phyloP scores from a whole-genome alignment of 2,329 filamentous ascomycete species.

The Nothophoma quercina region DNA sequence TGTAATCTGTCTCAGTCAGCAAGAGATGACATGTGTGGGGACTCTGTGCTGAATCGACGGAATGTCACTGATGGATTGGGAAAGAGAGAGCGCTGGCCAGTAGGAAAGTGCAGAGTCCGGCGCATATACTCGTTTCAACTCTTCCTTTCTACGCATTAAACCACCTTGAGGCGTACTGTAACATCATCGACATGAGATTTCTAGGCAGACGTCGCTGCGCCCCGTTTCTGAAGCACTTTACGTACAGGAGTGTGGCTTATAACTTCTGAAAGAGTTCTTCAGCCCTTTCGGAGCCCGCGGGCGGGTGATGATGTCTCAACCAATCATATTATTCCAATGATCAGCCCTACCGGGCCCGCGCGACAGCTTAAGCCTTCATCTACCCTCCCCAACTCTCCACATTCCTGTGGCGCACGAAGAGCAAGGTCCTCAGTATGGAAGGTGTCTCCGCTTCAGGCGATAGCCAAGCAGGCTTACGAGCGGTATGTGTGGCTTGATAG shows the following conservation, averaged over 20 bases:
- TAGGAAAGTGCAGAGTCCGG: too few relatives aligned
- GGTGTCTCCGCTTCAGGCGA: slow-evolving; percentile 7
- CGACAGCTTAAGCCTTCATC: slow-evolving; percentile 9
- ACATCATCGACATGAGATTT: background rate
- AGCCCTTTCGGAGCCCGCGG: slow-evolving; percentile 13
- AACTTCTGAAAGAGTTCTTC: background rate
- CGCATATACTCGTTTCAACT: too few relatives aligned
- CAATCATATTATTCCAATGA: background rate
- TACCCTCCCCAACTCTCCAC: background rate
- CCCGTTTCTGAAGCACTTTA: background rate
- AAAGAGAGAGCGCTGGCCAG: too few relatives aligned
- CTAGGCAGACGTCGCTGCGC: background rate
- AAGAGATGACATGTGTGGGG: too few relatives aligned
- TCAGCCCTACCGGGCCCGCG: slow-evolving; percentile 15
- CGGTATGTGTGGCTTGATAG: slow-evolving; percentile 10
- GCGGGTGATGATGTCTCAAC: background rate
- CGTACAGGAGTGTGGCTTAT: background rate
- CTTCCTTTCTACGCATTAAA: background rate
- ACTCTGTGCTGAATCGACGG: too few relatives aligned
- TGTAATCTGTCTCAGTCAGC: too few relatives aligned
- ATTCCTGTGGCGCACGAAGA: slow-evolving; percentile 6
- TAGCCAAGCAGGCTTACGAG: slow-evolving; percentile 10
- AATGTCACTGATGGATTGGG: too few relatives aligned
- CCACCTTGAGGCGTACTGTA: background rate
- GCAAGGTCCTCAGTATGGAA: slow-evolving; percentile 9